A percentile compares a stretch with the other conserved stretches of the same genome.
These are phyloP conservation scores for Metarhizium rileyi DNA, from an alignment of 2,329 filamentous ascomycete species.

Conservation along the genomic window DNA sequence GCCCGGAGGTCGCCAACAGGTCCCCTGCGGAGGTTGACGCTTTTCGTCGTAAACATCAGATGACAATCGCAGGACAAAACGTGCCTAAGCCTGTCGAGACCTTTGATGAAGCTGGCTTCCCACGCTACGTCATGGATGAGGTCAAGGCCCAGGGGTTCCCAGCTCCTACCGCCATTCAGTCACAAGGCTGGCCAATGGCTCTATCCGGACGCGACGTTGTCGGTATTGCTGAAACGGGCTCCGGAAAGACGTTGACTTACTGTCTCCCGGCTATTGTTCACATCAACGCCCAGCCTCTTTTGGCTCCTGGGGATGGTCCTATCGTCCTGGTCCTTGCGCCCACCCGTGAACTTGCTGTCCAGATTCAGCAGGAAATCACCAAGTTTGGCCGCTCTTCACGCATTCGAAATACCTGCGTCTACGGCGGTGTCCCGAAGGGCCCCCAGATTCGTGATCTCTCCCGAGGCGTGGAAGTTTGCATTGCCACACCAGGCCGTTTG, in stretches of 20 bases:
- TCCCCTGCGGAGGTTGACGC: slow-evolving; percentile 72
- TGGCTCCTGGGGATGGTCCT: slow-evolving; percentile 88
- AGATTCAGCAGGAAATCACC: slow-evolving; percentile 97
- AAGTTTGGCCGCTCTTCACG: slow-evolving; percentile 98
- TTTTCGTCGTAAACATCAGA: slow-evolving; percentile 78
- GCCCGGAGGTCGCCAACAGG: slow-evolving; percentile 65
- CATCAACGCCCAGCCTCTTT: slow-evolving; percentile 97
- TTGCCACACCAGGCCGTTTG: slow-evolving; percentile 92
- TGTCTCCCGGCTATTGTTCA: slow-evolving; percentile 97
- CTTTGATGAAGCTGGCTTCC: slow-evolving; percentile 97
- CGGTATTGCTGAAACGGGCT: slow-evolving; percentile 98
- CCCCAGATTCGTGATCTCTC: slow-evolving; percentile 92
- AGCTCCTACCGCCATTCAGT: slow-evolving; percentile 90
- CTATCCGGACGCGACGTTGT: slow-evolving; percentile 96
- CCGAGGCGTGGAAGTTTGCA: slow-evolving; percentile 95
- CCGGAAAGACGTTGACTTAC: slow-evolving; percentile 97
- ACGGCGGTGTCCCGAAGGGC: slow-evolving; percentile 97
- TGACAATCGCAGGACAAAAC: slow-evolving; percentile 68
- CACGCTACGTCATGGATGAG: slow-evolving; percentile 93
- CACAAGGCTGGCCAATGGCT: slow-evolving; percentile 98
- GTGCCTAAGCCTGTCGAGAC: slow-evolving; percentile 92
- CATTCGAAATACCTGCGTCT: slow-evolving; percentile 97
- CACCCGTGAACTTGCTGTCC: slow-evolving; percentile 93
- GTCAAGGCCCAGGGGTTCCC: slow-evolving; percentile 97
- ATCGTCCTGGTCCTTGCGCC: slow-evolving; percentile 95